Conservation (phyloP, 768 basidiomycete species). For the Phylloporus sp. region DNA sequence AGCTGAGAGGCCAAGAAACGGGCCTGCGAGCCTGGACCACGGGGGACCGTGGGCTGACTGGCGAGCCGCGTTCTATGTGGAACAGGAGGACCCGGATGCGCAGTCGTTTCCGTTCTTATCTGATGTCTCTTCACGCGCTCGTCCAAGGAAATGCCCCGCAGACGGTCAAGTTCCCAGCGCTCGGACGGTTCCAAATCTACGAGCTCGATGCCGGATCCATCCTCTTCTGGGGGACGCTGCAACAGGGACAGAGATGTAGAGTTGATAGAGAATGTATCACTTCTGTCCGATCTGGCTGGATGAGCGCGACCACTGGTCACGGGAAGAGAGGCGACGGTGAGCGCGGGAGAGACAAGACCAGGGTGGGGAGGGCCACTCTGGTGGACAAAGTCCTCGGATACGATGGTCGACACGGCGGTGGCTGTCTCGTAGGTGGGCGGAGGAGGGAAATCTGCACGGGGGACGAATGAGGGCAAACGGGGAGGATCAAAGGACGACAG, state of each 20-base stretch:
- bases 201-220: constrained; percentile 49
- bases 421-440: constrained; percentile 69
- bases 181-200: constrained; percentile 44
- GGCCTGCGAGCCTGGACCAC: constrained; percentile 27
- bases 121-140: constrained; percentile 37
- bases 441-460: constrained; percentile 59
- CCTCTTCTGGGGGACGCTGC: constrained; percentile 37
- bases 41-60: constrained; percentile 27
- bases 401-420: constrained; percentile 39
- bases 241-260: constrained; percentile 15
- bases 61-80: constrained; percentile 30
- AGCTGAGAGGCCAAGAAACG: constrained; percentile 32
- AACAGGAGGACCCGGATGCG: constrained; percentile 13
- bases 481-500: constrained; percentile 4
- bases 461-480: constrained; percentile 2
- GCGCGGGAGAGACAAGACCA: constrained; percentile 20
- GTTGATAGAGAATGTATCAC: constrained; percentile 20
- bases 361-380: constrained; percentile 24
- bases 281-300: constrained; percentile 20
- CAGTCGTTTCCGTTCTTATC: constrained; percentile 31
- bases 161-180: constrained; percentile 44
- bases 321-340: constrained; percentile 26
- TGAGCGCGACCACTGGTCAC: constrained; percentile 8
- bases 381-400: constrained; percentile 39
- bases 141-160: constrained; percentile 40